Percentiles rank a stretch among this genome's conserved stretches.
These are phyloP conservation scores for Ceratocystis alfenasii DNA, from an alignment of 2,329 filamentous ascomycete species.

Conservation along the genomic window DNA sequence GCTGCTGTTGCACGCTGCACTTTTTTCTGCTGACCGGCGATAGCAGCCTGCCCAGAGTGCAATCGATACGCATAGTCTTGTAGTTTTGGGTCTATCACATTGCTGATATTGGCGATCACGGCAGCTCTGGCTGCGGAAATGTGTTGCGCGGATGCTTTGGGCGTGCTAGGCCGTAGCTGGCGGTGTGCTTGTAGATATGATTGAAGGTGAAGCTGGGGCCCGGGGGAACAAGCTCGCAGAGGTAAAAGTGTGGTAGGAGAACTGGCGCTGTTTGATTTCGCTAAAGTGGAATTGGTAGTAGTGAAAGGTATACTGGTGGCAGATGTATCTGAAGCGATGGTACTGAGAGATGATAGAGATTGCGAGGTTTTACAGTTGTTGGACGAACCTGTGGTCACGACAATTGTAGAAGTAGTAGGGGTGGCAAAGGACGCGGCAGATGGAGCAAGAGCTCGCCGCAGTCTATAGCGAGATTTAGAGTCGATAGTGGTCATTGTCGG, in stretches of 20 bases:
- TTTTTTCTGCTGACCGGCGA: slow-evolving; percentile 56
- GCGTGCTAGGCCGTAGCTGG: slow-evolving; percentile 31
- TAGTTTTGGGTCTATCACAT: slow-evolving; percentile 57
- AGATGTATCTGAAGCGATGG: not conserved
- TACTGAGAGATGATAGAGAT: not conserved
- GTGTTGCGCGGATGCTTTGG: slow-evolving; percentile 35
- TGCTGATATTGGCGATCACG: slow-evolving; percentile 52
- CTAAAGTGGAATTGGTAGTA: not conserved
- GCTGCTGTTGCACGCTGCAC: slow-evolving; percentile 47
- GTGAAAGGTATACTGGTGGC: no score
- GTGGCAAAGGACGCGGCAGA: slow-evolving; percentile 5
- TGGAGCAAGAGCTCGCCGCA: not conserved
- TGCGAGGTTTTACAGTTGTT: not conserved
- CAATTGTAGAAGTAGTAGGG: not conserved
- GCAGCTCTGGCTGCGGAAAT: slow-evolving; percentile 47
- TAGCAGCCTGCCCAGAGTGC: slow-evolving; percentile 54
- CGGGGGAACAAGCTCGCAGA: no score
- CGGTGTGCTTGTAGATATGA: slow-evolving; percentile 24
- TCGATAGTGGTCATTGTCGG: not conserved
- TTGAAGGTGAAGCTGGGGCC: not conserved
- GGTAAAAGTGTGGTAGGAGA: no score
- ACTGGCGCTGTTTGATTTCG: not conserved
- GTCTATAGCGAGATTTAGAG: not conserved
- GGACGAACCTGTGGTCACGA: not conserved
- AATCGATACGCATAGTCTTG: slow-evolving; percentile 55